These are phyloP conservation scores for Malus fusca DNA, from an alignment of 306 rosid genomes.

Conservation along the genomic window DNA sequence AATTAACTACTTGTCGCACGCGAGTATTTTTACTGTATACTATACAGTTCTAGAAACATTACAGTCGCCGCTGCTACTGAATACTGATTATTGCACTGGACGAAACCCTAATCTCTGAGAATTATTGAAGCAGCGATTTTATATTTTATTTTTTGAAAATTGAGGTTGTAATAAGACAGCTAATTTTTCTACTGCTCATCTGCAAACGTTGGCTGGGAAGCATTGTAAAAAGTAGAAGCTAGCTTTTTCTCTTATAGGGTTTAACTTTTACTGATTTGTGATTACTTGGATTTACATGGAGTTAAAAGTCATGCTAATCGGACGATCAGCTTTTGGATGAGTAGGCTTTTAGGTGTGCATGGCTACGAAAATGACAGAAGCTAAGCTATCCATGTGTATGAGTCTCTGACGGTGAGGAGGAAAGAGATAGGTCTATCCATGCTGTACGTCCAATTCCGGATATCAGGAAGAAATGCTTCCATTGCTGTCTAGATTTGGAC, in stretches of 20 bases:
- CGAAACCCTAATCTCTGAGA: background rate
- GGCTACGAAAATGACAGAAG: constrained; percentile 7
- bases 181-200: background rate
- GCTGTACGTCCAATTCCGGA: background rate
- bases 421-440: too few relatives aligned
- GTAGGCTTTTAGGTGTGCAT: constrained; percentile 6
- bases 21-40: too few relatives aligned
- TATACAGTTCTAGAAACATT: too few relatives aligned
- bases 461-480: background rate
- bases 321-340: background rate
- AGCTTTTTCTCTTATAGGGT: background rate
- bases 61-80: background rate
- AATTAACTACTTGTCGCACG: too few relatives aligned
- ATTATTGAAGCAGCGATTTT: background rate
- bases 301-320: background rate
- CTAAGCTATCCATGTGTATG: background rate
- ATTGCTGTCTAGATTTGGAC: background rate
- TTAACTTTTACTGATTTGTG: background rate
- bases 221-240: background rate
- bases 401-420: too few relatives aligned
- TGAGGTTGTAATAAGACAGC: background rate
- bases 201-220: background rate
- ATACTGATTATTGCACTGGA: background rate
- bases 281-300: background rate
- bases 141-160: background rate